Conservation (phyloP, 1,284 basidiomycete genomes). For the Moesziomyces parantarcticus region DNA sequence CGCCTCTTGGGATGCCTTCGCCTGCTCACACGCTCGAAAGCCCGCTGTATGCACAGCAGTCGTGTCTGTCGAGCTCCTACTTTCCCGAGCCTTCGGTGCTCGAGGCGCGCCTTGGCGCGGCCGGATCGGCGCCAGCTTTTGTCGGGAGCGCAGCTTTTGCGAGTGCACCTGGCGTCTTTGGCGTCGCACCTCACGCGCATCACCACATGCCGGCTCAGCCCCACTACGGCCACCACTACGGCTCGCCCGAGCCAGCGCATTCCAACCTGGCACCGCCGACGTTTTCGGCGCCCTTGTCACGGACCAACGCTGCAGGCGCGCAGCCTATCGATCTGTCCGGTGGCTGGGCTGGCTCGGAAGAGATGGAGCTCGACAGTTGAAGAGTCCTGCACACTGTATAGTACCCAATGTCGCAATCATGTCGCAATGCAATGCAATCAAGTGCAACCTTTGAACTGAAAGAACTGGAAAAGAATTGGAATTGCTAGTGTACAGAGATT, state of each 20-base stretch:
- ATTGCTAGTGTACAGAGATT: slow-evolving; percentile 39
- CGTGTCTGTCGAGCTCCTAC: slow-evolving; percentile 46
- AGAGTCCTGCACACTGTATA: not conserved
- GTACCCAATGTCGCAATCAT: not conserved
- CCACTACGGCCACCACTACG: slow-evolving; percentile 19
- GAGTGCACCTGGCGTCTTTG: not conserved
- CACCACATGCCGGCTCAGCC: slow-evolving; percentile 9
- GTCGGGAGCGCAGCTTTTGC: not conserved
- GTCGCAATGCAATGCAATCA: no score
- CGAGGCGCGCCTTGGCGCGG: slow-evolving; percentile 6
- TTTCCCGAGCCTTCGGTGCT: slow-evolving; percentile 31
- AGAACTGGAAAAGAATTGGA: slow-evolving; percentile 8
- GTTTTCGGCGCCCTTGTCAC: not conserved
- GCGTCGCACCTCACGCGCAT: slow-evolving; percentile 1
- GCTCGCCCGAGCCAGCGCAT: slow-evolving; percentile 3
- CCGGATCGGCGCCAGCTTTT: not conserved
- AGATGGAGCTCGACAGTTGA: slow-evolving; percentile 47
- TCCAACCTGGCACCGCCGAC: not conserved
- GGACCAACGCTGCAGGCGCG: slow-evolving; percentile 11
- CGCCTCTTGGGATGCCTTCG: slow-evolving; percentile 5
- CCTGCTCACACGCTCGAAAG: slow-evolving; percentile 20
- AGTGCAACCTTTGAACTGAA: not conserved
- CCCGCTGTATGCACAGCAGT: slow-evolving; percentile 47
- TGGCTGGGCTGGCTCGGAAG: slow-evolving; percentile 28
- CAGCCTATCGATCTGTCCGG: slow-evolving; percentile 36